Evolutionary conservation across 495 filamentous ascomycete genomes (phyloP), one percentile per base, ranked within the genome.

Genomic region (Aspergillus indologenus): DNA sequence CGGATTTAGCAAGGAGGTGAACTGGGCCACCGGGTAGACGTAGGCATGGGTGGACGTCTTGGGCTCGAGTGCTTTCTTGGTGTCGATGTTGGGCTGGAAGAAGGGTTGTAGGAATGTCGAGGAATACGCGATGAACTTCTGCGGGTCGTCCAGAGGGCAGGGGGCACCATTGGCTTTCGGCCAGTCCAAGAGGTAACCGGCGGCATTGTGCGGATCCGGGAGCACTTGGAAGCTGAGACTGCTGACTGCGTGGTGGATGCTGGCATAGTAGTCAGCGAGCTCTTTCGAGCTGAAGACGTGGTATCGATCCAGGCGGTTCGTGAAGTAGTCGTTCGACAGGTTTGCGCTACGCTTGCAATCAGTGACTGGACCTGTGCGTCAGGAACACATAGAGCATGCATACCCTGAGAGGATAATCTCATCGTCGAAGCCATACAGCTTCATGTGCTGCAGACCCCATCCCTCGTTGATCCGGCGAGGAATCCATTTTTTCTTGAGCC

Each of bases 381-480:
- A 22, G 20, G 19, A 1, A 23, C 21, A 40, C 21, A 18, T 42
- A 7, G 48, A 54, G 18, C 1, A 24, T 21, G 46, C 78, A 42
- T 80, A 90, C 85, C 94, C 94, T 2, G 92, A 96, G 24, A 99
- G 81, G 40, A 99, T 94, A 51, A 99, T 86, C 71, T 97, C 93
- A 65, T 98, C 92, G 60, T 99, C 94, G 45, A 96, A 74, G 0
- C 95, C 94, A 63, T 99, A 99, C 0, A 99, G 81, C 80, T 99
- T 99, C 91, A 99, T 99, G 68, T 99, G 94, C 68, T 99, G 94
- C 45, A 99, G 75, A 15, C 94, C 94, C 93, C 94, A 99, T 40
- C 94, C 94, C 70, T 99, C 94, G 64, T 99, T 99, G 67, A 98
- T 91, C 11, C 94, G 83, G 61, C 85, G 87, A 2, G 94, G 94